These are phyloP conservation scores for Boletellus sp. DNA, from an alignment of 1,284 basidiomycete genomes.

Conservation along the genomic window DNA sequence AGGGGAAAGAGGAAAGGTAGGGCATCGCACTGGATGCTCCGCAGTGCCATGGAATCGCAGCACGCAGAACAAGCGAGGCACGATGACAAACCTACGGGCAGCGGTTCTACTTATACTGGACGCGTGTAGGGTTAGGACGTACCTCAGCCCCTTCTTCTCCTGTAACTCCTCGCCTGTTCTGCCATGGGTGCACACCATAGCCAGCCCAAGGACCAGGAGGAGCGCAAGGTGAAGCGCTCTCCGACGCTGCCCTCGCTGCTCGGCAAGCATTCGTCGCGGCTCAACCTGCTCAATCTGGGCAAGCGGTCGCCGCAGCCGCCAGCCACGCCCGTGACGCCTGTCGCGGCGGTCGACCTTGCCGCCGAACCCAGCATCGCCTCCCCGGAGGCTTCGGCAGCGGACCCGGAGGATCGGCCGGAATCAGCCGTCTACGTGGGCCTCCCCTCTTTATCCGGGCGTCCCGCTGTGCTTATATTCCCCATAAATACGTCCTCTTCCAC, in stretches of 20 bases:
- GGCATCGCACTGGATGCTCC: constrained; percentile 17
- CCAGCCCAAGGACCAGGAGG: constrained; percentile 23
- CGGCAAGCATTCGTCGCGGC: constrained; percentile 26
- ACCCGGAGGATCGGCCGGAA: constrained; percentile 29
- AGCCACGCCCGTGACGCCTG: constrained; percentile 25
- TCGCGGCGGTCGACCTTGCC: constrained; percentile 7
- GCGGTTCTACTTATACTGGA: constrained; percentile 24
- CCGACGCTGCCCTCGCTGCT: constrained; percentile 24
- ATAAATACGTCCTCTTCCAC: constrained; percentile 19
- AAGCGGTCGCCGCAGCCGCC: constrained; percentile 30
- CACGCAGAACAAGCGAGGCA: constrained; percentile 31
- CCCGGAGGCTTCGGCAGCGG: constrained; percentile 20
- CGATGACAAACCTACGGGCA: constrained; percentile 15
- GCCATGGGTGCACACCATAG: constrained; percentile 28
- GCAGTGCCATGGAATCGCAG: constrained; percentile 15
- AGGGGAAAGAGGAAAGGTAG: constrained; percentile 6
- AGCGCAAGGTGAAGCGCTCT: constrained; percentile 25
- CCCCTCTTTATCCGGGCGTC: constrained; percentile 1
- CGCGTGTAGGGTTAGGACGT: constrained; percentile 15
- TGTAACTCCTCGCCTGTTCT: not conserved
- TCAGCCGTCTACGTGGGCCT: constrained; percentile 17
- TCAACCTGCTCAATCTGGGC: constrained; percentile 28
- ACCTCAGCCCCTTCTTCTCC: not conserved
- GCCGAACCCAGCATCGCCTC: constrained; percentile 18
- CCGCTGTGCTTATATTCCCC: constrained; percentile 9